A percentile compares a stretch with the other conserved stretches of the same genome.
phyloP scores from a whole-genome alignment of 2,329 filamentous ascomycete genomes.

The Alternaria alternata region DNA sequence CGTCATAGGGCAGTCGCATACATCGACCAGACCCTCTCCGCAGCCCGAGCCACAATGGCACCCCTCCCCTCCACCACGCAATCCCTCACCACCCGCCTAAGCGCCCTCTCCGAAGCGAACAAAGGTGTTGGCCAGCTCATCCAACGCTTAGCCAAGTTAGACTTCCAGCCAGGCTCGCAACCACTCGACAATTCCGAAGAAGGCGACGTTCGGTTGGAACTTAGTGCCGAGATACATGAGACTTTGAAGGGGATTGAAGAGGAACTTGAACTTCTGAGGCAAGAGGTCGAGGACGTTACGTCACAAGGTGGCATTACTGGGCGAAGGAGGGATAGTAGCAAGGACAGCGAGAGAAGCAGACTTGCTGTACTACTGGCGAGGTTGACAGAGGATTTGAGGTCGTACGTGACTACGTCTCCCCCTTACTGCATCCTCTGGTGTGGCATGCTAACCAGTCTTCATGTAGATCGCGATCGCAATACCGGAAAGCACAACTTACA shows the following conservation, averaged over 20 bases:
- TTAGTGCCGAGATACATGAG: slow-evolving; percentile 81
- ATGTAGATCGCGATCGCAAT: slow-evolving; percentile 67
- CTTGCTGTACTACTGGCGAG: slow-evolving; percentile 72
- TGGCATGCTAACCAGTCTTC: slow-evolving; percentile 8
- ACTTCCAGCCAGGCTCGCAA: slow-evolving; percentile 68
- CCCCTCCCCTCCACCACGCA: slow-evolving; percentile 46
- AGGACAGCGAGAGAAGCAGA: slow-evolving; percentile 69
- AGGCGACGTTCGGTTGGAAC: slow-evolving; percentile 72
- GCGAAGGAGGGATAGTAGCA: slow-evolving; percentile 59
- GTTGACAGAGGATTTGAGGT: slow-evolving; percentile 74
- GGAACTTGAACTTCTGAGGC: slow-evolving; percentile 79
- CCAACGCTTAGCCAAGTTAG: slow-evolving; percentile 66
- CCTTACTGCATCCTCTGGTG: not conserved
- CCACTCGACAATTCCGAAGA: slow-evolving; percentile 65
- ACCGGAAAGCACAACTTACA: slow-evolving; percentile 81
- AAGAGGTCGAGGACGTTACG: slow-evolving; percentile 77
- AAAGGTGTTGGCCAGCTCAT: slow-evolving; percentile 64
- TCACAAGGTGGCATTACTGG: slow-evolving; percentile 47
- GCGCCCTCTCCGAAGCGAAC: slow-evolving; percentile 62
- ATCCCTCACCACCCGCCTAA: slow-evolving; percentile 59
- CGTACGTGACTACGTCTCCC: slow-evolving; percentile 58
- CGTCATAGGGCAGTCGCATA: slow-evolving; percentile 42
- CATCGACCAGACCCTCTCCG: slow-evolving; percentile 37
- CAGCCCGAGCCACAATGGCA: slow-evolving; percentile 42
- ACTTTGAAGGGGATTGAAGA: slow-evolving; percentile 80